These are phyloP conservation scores for Teratosphaeria nubilosa DNA, from an alignment of 2,329 filamentous ascomycete species.

Conservation along the genomic window DNA sequence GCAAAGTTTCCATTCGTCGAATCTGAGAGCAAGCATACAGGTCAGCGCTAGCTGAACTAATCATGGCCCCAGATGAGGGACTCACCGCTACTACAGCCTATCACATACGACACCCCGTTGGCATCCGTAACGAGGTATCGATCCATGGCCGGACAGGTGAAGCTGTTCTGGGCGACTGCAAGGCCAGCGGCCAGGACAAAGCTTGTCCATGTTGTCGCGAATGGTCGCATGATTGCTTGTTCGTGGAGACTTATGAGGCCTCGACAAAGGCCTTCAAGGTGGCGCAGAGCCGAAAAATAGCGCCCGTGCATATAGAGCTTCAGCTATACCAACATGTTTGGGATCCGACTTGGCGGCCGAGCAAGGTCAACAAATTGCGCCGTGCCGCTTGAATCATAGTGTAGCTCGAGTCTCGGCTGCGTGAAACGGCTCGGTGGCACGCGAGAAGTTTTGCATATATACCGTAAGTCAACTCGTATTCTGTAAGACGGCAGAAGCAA, in stretches of 20 bases:
- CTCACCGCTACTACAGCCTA: neutral
- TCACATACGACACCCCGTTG: neutral
- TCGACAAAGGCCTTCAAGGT: neutral
- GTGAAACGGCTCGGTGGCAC: neutral
- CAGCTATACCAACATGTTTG: neutral
- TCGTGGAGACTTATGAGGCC: neutral
- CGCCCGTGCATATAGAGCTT: neutral
- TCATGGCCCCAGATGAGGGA: neutral
- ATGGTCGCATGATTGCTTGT: neutral
- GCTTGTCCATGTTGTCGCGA: neutral
- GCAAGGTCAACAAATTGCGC: neutral
- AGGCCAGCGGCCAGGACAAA: neutral
- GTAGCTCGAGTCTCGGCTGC: neutral
- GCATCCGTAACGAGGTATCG: neutral
- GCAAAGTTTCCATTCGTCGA: neutral
- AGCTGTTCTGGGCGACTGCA: neutral
- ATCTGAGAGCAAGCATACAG: neutral
- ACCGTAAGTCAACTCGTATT: neutral
- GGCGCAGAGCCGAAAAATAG: neutral
- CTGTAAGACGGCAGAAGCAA: neutral
- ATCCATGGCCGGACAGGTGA: neutral
- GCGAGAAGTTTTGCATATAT: neutral
- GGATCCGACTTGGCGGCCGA: neutral
- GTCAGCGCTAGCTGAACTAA: neutral
- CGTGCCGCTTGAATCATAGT: neutral